Base-by-base conservation (phyloP, 768 basidiomycete species). In the Leccinum fibrillosum region DNA sequence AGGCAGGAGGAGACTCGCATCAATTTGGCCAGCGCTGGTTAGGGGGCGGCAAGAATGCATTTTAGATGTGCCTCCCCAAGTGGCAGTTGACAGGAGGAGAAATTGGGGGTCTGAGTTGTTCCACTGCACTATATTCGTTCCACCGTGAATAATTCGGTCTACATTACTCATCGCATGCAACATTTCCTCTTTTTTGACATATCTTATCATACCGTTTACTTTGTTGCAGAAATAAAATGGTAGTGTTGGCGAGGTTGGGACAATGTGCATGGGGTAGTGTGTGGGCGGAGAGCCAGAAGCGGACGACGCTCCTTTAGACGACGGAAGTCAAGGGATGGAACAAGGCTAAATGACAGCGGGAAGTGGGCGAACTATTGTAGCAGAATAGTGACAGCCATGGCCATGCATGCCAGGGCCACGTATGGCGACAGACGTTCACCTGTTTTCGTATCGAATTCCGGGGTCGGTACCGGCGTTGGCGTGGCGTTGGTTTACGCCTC, bases 391-490 rank as follows among this genome's bases (percentile, higher is more conserved):
- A 88, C 77, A 1, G 94, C 97, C 97, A 99, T 98, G 25, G 85
- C 84, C 23, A 98, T 74, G 71, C 96, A 98, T 15, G 96, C 93
- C 13, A 99, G 72, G 6, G 90, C 88, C 15, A 99, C 97, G 66
- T 98, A 98, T 39, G 96, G 97, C 28, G 96, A 98, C 48, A 99
- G 76, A 19, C 97, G 83, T 73, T 98, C 97, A 52, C 96, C 94
- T 97, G 71, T 52, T n/a, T 42, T 44, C 42, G 42, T 21, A 44
- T 44, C 13, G 37, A 6, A 28, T 34, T 35, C 8, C 39, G 49
- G 9, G 30, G 25, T 60, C 11, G 42, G 49, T 44, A 44, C 42
- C 39, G 42, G 19, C 2, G 19, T 44, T 44, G 42, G 42, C 9
- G 42, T 21, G 42, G 42, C 42, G 42, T 44, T 44, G 42, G 42